Evolutionary conservation across 805 yeast genomes (phyloP), one percentile per base, ranked within the genome.

Genomic region (Ogataea naganishii): DNA sequence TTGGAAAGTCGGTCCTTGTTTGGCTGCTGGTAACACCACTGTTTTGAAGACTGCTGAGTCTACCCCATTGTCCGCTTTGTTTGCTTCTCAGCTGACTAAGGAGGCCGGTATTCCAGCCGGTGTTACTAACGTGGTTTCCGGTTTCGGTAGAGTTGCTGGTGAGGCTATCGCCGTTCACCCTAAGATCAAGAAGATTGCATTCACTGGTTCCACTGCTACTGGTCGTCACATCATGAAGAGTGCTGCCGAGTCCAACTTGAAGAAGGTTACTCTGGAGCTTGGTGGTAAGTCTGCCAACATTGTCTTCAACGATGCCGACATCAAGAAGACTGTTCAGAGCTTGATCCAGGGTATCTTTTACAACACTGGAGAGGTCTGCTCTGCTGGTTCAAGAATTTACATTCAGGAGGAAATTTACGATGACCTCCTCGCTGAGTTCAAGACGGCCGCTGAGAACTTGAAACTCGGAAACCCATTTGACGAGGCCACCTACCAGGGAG

Each of bases 1-100:
- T 18, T 88, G 96, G 96, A 88, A 88, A 60, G 64, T 88, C 38
- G 95, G 88, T 35, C 96, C 96, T 27, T 94, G 94, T 34, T 58
- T 86, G 41, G 94, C 94, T 34, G 73, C 94, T 32, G 95, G 95
- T 62, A 84, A 85, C 70, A 73, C 86, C 32, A 69, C 82, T 43
- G 92, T 88, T 27, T 63, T 88, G 60, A 88, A 88, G 66, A 72
- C 94, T 24, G 94, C 96, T 33, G 95, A 85, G 65, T 72, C 85
- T 38, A 88, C 96, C 32, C 96, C 96, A 34, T 68, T 88, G 40
- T 80, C 94, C 37, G 94, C 92, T 35, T 69, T 86, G 45, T 82
- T 65, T 56, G 76, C 80, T 34, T 78, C 82, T 41, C 65, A 68
- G 38, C 72, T 79, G 47, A 61, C 75, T 48, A 68, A 72, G 56